Evolutionary conservation across 148 eudicot genomes (phyloP), one percentile per base, ranked within the genome.

Genomic region (Camellia japonica): DNA sequence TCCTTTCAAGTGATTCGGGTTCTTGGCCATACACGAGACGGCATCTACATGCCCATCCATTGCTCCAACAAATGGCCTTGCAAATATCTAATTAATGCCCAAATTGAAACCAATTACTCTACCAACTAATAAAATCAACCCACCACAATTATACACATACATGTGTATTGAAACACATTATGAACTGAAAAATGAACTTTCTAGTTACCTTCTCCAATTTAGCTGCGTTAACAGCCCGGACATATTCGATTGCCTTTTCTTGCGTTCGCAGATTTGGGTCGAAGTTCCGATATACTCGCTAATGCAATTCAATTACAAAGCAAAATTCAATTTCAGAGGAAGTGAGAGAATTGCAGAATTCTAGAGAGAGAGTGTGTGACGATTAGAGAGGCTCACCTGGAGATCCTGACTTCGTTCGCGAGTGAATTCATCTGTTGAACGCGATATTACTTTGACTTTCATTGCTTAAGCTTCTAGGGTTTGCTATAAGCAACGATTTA

Each of bases 31-130:
- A 81, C 95, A 92, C 3, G 98, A 91, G 78, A 96, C 82, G 0
- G 98, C 86, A 55, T 93, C 98, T 11, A 84, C 80, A 78, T 95
- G 99, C 68, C 93, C 98, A 78, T 96, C 97, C 98, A 96, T 87
- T 8, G 98, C 99, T 73, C 93, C 95, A 76, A 96, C 59, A 82
- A 96, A 96, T 7, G 99, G 99, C 75, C 89, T 91, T 0, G 98
- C 99, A 86, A 92, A 93, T 69, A 96, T 85, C 99, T 96, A 69
- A 56, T 30, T 96, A 69, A 56, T 30, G 3, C 47, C 69, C 79
- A 14, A 75, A 81, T 6, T 10, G 30, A 61, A 60, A 47, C 18
- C 55, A 75, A 70, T 38, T 51, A 82, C 63, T 15, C 54, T 44
- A 12, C 19, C 74, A 77, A 38, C 58, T 11, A 77, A 23, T 38